A percentile compares a stretch with the other conserved stretches of the same genome.
These are phyloP conservation scores for Nectriaceae sp. DNA, from an alignment of 2,329 filamentous ascomycete species.

Conservation along the genomic window DNA sequence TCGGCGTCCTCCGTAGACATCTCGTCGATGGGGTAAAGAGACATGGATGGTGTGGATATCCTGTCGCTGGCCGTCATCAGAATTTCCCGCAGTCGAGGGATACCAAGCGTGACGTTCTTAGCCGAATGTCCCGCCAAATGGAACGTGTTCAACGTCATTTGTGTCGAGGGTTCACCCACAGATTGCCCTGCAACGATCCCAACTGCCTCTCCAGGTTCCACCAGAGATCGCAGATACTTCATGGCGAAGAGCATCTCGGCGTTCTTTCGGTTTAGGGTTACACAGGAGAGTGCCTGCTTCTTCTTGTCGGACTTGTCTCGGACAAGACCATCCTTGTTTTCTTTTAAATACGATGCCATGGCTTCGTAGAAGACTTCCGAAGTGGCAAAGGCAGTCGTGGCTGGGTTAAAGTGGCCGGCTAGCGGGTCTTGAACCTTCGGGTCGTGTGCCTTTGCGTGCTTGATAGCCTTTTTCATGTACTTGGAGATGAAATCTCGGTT, in stretches of 20 bases:
- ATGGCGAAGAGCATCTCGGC: constrained; percentile 85
- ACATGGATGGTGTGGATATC: constrained; percentile 92
- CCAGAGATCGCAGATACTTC: constrained; percentile 89
- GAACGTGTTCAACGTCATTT: constrained; percentile 99
- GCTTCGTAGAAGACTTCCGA: constrained; percentile 82
- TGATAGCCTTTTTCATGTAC: constrained; percentile 80
- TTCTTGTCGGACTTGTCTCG: constrained; percentile 43
- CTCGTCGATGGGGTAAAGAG: constrained; percentile 74
- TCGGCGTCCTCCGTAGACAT: constrained; percentile 69
- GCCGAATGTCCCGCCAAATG: constrained; percentile 98
- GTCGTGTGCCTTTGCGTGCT: constrained; percentile 62
- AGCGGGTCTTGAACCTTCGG: constrained; percentile 72
- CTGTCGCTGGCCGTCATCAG: constrained; percentile 92
- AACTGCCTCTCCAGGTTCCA: constrained; percentile 94
- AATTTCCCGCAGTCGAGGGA: constrained; percentile 94
- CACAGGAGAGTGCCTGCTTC: constrained; percentile 31
- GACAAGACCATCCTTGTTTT: constrained; percentile 67
- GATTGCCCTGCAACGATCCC: constrained; percentile 97
- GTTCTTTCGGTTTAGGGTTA: constrained; percentile 63
- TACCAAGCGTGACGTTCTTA: constrained; percentile 98
- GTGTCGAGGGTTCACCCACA: constrained; percentile 93
- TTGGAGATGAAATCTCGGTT: constrained; percentile 66
- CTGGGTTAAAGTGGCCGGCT: constrained; percentile 71
- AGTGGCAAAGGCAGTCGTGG: constrained; percentile 78
- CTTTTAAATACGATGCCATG: constrained; percentile 76